A percentile compares a stretch with the other conserved stretches of the same genome.
These are phyloP conservation scores for Lentinula lateritia DNA, from an alignment of 768 basidiomycete species.

Conservation along the genomic window DNA sequence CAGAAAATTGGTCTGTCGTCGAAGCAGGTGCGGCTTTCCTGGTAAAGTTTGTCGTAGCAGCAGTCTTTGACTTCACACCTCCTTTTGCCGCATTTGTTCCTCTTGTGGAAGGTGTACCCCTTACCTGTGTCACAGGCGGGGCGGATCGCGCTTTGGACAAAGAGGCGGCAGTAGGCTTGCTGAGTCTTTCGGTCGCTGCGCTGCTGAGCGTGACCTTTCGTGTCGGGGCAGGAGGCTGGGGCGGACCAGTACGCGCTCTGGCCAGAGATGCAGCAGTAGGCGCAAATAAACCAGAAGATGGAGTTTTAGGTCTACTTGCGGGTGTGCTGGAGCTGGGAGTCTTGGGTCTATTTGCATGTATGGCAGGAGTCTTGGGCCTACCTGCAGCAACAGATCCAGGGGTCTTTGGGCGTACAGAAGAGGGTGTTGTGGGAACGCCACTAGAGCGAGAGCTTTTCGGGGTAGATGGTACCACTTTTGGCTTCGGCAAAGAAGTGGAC, in stretches of 20 bases:
- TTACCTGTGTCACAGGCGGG: conserved; percentile 23
- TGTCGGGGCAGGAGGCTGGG: conserved; percentile 38
- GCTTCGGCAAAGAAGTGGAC: conserved; percentile 19
- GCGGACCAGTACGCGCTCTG: conserved; percentile 50
- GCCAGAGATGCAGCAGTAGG: conserved; percentile 83
- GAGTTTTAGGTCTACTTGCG: conserved; percentile 47
- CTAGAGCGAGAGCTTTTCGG: conserved; percentile 13
- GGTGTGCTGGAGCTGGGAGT: conserved; percentile 39
- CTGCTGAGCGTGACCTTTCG: conserved; percentile 53
- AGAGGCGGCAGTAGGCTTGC: conserved; percentile 76
- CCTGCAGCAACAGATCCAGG: conserved; percentile 22
- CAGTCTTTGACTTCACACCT: conserved; percentile 3
- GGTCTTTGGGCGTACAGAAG: conserved; percentile 27
- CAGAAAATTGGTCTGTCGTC: neutral
- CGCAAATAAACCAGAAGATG: conserved; percentile 66
- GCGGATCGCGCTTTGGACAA: conserved; percentile 51
- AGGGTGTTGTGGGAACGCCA: conserved; percentile 18
- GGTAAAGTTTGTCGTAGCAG: too few relatives aligned
- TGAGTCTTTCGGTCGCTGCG: conserved; percentile 58
- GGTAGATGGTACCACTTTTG: conserved; percentile 14
- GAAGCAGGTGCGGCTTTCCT: neutral
- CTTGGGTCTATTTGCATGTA: conserved; percentile 41
- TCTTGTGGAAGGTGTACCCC: conserved; percentile 13
- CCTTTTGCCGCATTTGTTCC: conserved; percentile 8
- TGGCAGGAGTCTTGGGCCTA: conserved; percentile 12